phyloP scores from a whole-genome alignment of 306 rosid genomes.

The Vigna trinervia region DNA sequence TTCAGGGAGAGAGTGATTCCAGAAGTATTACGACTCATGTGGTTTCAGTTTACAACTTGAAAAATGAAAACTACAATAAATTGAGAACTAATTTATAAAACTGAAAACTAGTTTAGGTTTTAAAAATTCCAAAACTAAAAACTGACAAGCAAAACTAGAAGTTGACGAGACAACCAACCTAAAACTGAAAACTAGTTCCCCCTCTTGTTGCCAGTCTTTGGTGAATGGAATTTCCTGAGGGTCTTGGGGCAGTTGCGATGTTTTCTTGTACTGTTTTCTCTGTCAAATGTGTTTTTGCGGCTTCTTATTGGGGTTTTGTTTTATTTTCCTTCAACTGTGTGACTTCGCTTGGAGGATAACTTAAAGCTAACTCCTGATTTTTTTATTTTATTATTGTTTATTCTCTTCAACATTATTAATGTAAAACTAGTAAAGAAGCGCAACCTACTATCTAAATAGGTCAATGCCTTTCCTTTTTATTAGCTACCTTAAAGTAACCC shows the following conservation, averaged over 20 bases:
- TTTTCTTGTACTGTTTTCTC: neutral
- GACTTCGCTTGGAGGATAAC: slow-evolving; percentile 5
- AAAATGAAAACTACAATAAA: neutral
- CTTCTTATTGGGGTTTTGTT: slow-evolving; percentile 4
- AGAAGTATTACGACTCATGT: neutral
- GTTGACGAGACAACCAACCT: neutral
- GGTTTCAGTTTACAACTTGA: neutral
- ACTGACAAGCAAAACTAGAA: neutral
- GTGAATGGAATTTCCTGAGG: slow-evolving; percentile 12
- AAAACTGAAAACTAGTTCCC: neutral
- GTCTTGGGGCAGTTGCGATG: neutral
- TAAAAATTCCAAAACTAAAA: neutral
- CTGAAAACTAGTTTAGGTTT: neutral
- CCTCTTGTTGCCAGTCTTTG: neutral
- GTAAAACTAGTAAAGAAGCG: neutral
- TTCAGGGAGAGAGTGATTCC: neutral
- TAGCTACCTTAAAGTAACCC: neutral
- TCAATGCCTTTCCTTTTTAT: slow-evolving; percentile 5
- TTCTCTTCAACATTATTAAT: neutral
- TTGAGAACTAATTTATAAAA: neutral
- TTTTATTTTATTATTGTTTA: neutral
- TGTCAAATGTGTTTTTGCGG: neutral
- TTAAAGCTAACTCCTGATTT: neutral
- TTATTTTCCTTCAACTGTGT: neutral
- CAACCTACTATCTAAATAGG: neutral